Conservation (phyloP, 2,329 filamentous ascomycete genomes). For the Magnaporthiopsis rhizophila region DNA sequence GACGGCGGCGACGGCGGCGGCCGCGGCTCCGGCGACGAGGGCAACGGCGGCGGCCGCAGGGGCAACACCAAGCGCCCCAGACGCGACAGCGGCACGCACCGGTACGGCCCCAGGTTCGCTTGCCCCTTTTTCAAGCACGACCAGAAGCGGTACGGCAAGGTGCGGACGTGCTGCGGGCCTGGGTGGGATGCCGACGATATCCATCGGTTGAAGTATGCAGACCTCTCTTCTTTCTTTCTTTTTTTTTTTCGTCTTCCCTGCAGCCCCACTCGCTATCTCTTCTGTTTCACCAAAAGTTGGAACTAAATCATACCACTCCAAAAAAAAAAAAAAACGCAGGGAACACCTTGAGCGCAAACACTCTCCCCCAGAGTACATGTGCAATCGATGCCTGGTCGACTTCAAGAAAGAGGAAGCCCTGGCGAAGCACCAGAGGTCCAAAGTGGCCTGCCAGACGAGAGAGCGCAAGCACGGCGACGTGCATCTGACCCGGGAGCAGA, state of each 20-base stretch:
- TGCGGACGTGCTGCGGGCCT: slow-evolving; percentile 18
- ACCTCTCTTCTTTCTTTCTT: no score
- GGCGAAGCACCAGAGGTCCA: slow-evolving; percentile 17
- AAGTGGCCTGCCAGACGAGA: slow-evolving; percentile 31
- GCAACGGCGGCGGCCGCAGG: slow-evolving; percentile 5
- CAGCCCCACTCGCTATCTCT: no score
- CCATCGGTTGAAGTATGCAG: slow-evolving; percentile 18
- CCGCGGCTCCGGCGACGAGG: slow-evolving; percentile 1
- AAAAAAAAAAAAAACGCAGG: slow-evolving; percentile 14
- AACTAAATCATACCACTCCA: no score
- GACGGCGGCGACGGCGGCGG: background rate
- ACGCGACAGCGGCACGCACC: background rate
- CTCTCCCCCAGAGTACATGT: slow-evolving; percentile 16
- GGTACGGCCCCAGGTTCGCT: slow-evolving; percentile 11
- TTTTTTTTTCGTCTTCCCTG: no score
- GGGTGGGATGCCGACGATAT: slow-evolving; percentile 14
- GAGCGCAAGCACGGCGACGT: slow-evolving; percentile 33
- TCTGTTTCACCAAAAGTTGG: no score
- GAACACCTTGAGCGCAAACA: slow-evolving; percentile 22
- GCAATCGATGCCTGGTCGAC: slow-evolving; percentile 18
- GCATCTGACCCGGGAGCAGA: slow-evolving; percentile 33
- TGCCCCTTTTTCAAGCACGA: slow-evolving; percentile 19
- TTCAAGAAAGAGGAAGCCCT: slow-evolving; percentile 17
- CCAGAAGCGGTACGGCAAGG: slow-evolving; percentile 14
- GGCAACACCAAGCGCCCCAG: slow-evolving; percentile 12